Percentiles rank a stretch among this genome's conserved stretches.
phyloP scores from a whole-genome alignment of 345 rosid genomes.

The Ricinus communis region DNA sequence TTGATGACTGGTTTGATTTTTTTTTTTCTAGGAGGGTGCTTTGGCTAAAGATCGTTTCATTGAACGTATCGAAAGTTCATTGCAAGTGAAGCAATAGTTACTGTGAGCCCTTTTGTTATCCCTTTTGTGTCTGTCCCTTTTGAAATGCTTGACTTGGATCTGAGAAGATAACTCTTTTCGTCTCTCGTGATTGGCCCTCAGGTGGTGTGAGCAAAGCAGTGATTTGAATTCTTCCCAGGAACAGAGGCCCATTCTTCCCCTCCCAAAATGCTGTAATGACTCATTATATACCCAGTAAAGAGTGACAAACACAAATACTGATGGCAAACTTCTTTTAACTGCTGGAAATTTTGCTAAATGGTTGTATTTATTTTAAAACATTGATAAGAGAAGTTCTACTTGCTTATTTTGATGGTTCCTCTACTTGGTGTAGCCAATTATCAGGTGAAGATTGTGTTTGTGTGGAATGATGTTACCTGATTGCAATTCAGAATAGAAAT shows the following conservation, averaged over 20 bases:
- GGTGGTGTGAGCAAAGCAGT: neutral
- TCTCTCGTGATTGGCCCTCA: neutral
- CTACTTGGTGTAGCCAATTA: too few species aligned
- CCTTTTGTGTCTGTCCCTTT: too few species aligned
- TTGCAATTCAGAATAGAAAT: too few species aligned
- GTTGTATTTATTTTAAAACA: neutral
- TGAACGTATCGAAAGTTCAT: conserved; percentile 62
- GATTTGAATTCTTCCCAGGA: neutral
- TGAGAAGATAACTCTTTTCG: neutral
- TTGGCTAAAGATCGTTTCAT: conserved; percentile 63
- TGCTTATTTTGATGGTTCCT: too few species aligned
- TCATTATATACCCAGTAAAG: neutral
- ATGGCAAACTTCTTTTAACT: neutral
- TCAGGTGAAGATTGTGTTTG: too few species aligned
- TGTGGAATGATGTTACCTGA: too few species aligned
- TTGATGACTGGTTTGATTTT: conserved; percentile 1
- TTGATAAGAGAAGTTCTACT: neutral
- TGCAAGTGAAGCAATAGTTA: conserved; percentile 58
- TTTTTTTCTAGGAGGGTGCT: conserved; percentile 81
- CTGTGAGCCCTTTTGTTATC: too few species aligned
- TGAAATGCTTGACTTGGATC: neutral
- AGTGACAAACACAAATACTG: neutral
- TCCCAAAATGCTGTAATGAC: neutral
- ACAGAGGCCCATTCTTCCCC: neutral
- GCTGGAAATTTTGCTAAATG: conserved; percentile 3